Conservation (phyloP, 2,329 filamentous ascomycete species). For the Dothistroma septosporum region DNA sequence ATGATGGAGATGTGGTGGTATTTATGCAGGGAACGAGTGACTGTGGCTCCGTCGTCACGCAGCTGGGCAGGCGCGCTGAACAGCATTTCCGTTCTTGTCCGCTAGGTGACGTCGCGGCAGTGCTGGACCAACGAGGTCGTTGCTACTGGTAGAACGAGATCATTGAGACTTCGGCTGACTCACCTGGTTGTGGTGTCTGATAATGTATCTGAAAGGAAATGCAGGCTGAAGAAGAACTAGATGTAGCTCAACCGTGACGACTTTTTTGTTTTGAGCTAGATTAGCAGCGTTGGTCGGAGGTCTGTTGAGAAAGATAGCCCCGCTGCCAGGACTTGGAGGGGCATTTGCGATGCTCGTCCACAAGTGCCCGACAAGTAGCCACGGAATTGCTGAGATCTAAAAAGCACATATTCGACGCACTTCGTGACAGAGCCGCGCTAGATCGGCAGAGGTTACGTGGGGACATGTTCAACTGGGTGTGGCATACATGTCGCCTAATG, state of each 20-base stretch:
- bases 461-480: no score
- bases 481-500: no score
- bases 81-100: neutral
- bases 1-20: neutral
- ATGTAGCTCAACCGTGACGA: neutral
- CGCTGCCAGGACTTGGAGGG: neutral
- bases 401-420: no score
- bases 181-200: neutral
- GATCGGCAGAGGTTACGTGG: no score
- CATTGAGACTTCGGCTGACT: neutral
- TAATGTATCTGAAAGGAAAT: neutral
- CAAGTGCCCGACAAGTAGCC: neutral
- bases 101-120: neutral
- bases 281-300: neutral
- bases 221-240: neutral
- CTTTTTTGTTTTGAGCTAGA: neutral
- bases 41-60: neutral
- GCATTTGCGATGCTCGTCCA: neutral
- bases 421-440: no score
- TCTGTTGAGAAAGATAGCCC: neutral
- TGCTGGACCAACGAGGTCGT: neutral
- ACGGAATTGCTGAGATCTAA: no score
- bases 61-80: neutral
- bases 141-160: neutral
- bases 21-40: neutral